Base-by-base conservation (phyloP, 495 filamentous ascomycete genomes). In the Trichoderma orchidacearum region DNA sequence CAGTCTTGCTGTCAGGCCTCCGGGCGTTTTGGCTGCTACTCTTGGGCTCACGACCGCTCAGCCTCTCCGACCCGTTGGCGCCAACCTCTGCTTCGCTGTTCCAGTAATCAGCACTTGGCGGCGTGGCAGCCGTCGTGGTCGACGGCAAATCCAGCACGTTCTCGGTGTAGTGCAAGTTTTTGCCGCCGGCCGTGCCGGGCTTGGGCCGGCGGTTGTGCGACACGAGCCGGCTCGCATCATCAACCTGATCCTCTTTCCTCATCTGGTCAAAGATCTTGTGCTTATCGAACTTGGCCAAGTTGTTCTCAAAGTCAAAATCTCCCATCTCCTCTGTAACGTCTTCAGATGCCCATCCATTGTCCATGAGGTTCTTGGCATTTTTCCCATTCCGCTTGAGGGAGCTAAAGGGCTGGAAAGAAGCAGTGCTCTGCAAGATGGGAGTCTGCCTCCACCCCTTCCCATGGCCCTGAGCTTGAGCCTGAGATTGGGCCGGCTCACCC, bases 291-390 rank as follows among this genome's bases (percentile, higher is more conserved):
- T 93, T 93, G 17, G 87, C 89, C 12, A 96, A 74, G 59, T 88
- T 89, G 23, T 80, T 84, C 60, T 85, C 80, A 61, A 97, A 96
- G 70, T 97, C 91, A 59, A 96, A 97, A 58, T 97, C 92, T 1
- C 85, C 87, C 70, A 88, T 76, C 63, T 92, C 92, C 69, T 98
- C 93, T 2, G 90, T 95, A 25, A 90, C 90, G 68, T 96, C 91
- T 66, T 95, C 93, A 0, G 92, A 96, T 35, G 89, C 90, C 93
- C 93, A 98, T 12, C 90, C 93, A 70, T 86, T 95, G 18, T 87
- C 79, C 59, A 85, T 76, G 23, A 80, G 79, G 18, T 68, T 69
- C 34, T 74, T 72, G 12, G 12, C 15, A 27, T 77, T 75, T 53
- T 73, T 67, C 30, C 74, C 72, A 30, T 75, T 77, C 57, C 75